Conservation (phyloP, 305 asterid species). For the Euphrasia arctica region DNA sequence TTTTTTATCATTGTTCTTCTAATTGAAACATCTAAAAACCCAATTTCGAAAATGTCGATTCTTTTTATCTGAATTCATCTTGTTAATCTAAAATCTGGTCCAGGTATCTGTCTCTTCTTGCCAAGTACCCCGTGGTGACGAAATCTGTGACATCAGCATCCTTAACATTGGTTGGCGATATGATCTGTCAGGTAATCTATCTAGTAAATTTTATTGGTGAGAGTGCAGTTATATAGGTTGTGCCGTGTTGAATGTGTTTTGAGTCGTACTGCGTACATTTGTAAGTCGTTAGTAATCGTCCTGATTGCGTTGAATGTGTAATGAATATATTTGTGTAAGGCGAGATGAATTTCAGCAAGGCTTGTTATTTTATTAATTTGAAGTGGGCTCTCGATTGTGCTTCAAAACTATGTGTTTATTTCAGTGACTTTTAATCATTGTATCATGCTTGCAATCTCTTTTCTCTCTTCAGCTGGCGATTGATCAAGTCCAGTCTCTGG, state of each 20-base stretch:
- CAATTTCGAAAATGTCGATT: neutral
- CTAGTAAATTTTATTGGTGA: neutral
- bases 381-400: constrained; percentile 9
- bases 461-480: constrained; percentile 47
- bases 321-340: too few relatives aligned
- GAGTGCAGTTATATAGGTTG: constrained; percentile 7
- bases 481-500: constrained; percentile 63
- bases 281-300: too few relatives aligned
- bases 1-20: neutral
- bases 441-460: constrained; percentile 3
- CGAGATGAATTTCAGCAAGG: constrained; percentile 8
- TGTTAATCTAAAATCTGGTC: constrained; percentile 17
- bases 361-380: constrained; percentile 6
- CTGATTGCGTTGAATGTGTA: too few relatives aligned
- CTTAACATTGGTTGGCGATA: constrained; percentile 64
- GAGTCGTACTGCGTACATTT: too few relatives aligned
- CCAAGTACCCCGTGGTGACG: constrained; percentile 70
- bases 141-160: constrained; percentile 73
- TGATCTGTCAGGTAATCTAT: constrained; percentile 70
- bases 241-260: too few relatives aligned
- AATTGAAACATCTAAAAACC: neutral
- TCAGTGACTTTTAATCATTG: constrained; percentile 7
- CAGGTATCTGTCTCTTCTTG: constrained; percentile 80
- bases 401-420: constrained; percentile 17
- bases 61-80: constrained; percentile 8